phyloP scores from a whole-genome alignment of 257 asterid genomes.

The Solanum chiquidenum region DNA sequence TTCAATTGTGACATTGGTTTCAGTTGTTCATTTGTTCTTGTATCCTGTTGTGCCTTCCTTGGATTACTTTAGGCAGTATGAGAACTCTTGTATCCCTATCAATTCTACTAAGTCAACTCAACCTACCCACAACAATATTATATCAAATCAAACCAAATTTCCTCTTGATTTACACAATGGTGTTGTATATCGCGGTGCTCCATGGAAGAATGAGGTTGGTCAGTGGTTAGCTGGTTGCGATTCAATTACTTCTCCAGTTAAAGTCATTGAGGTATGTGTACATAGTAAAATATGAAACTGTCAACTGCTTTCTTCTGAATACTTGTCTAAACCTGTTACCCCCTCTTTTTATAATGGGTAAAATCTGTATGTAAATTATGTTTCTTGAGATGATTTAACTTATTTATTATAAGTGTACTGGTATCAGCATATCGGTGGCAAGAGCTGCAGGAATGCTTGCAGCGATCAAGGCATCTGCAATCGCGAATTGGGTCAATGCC shows the following conservation, averaged over 20 bases:
- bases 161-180: constrained; percentile 61
- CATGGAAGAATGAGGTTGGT: constrained; percentile 88
- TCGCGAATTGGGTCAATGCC: constrained; percentile 73
- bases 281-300: not conserved
- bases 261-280: constrained; percentile 54
- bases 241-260: constrained; percentile 24
- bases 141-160: constrained; percentile 16
- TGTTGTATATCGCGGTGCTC: constrained; percentile 70
- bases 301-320: not conserved
- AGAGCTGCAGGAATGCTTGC: constrained; percentile 72
- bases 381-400: not conserved
- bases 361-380: not conserved
- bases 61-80: constrained; percentile 41
- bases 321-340: not conserved
- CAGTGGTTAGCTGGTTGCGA: constrained; percentile 85
- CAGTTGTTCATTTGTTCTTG: constrained; percentile 63
- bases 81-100: constrained; percentile 33
- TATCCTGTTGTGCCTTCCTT: constrained; percentile 50
- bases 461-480: constrained; percentile 84
- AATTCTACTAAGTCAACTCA: constrained; percentile 7
- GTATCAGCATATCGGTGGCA: constrained; percentile 67
- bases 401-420: not conserved
- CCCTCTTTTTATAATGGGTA: not conserved
- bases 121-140: constrained; percentile 5
- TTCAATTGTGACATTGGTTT: constrained; percentile 52